A percentile compares a stretch with the other conserved stretches of the same genome.
phyloP scores from a whole-genome alignment of 257 asterid species.

The Nicotiana otophora region DNA sequence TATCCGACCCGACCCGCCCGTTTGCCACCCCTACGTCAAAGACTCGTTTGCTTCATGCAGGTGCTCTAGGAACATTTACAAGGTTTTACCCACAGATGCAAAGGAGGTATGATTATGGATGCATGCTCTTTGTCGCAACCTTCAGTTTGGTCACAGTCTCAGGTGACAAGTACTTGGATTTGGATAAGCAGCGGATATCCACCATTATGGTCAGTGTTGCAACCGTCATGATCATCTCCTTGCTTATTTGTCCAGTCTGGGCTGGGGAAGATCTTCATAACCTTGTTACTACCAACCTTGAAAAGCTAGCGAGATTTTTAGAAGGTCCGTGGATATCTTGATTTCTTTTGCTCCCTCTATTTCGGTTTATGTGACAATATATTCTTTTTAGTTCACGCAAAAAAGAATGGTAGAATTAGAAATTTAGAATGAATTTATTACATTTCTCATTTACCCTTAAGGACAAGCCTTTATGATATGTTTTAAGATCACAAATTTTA shows the following conservation, averaged over 20 bases:
- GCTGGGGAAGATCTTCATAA: conserved; percentile 76
- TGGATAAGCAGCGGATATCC: conserved; percentile 57
- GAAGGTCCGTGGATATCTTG: conserved; percentile 34
- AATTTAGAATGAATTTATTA: too few species aligned
- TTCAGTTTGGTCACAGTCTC: conserved; percentile 73
- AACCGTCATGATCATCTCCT: conserved; percentile 49
- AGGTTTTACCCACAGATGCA: conserved; percentile 59
- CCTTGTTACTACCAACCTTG: conserved; percentile 36
- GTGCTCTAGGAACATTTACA: conserved; percentile 42
- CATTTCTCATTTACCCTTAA: too few species aligned
- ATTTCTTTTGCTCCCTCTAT: too few species aligned
- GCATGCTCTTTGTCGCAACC: conserved; percentile 55
- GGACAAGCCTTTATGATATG: too few species aligned
- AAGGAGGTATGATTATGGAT: conserved; percentile 67
- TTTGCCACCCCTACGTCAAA: too few species aligned
- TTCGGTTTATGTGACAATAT: too few species aligned
- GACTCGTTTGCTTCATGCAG: conserved; percentile 27
- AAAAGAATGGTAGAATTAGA: too few species aligned
- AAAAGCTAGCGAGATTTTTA: conserved; percentile 46
- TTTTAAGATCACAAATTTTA: too few species aligned
- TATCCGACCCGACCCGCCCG: too few species aligned
- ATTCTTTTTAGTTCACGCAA: too few species aligned
- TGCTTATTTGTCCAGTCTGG: conserved; percentile 64
- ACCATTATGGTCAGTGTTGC: conserved; percentile 56
- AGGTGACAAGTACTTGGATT: conserved; percentile 47